phyloP scores from a whole-genome alignment of 352 stramenopile species.

The Blastocystis sp. region DNA sequence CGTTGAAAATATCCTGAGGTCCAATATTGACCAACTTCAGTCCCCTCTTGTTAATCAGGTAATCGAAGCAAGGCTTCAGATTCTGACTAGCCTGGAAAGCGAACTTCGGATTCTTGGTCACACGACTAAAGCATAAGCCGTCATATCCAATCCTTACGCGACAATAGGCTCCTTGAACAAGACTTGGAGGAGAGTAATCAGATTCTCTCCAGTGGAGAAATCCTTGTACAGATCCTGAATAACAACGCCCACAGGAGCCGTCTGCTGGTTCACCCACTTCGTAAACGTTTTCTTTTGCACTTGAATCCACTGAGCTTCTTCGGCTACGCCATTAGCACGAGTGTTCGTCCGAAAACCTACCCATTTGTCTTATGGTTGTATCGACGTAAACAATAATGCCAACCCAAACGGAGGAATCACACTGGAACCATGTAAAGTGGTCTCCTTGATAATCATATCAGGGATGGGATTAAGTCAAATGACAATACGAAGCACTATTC shows the following conservation, averaged over 20 bases:
- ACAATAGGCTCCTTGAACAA: conserved; percentile 53
- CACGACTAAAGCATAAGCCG: neutral
- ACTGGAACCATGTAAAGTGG: neutral
- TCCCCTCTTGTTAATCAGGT: conserved; percentile 32
- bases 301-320: conserved; percentile 53
- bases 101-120: conserved; percentile 45
- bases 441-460: neutral
- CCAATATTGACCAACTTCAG: conserved; percentile 54
- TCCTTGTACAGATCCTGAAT: conserved; percentile 13
- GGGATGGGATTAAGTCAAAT: neutral
- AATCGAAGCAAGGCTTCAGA: conserved; percentile 50
- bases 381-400: neutral
- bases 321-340: neutral
- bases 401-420: neutral
- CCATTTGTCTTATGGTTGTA: neutral
- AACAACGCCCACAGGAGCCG: neutral
- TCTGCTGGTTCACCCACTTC: conserved; percentile 45
- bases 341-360: neutral
- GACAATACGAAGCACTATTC: too few relatives aligned
- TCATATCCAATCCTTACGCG: neutral
- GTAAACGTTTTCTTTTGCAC: conserved; percentile 52
- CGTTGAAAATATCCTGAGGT: conserved; percentile 50
- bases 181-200: conserved; percentile 37
- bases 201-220: conserved; percentile 42
- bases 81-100: conserved; percentile 51